Conservation (phyloP, 1,139 yeast species). For the Nakaseomyces bracarensis region DNA sequence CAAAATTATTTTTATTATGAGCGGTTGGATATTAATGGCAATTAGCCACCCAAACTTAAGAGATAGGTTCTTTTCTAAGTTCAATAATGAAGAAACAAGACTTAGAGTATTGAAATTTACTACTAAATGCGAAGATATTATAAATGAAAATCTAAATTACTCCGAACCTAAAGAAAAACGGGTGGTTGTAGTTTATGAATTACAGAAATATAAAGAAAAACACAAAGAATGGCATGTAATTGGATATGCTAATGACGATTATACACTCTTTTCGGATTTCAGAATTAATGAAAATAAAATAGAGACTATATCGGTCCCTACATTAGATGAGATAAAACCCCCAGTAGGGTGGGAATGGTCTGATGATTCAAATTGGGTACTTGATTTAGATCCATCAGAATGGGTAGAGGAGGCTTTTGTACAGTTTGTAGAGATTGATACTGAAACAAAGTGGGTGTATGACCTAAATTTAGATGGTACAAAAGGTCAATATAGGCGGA, state of each 20-base stretch:
- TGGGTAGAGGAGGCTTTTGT: slow-evolving; percentile 53
- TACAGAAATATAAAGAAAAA: slow-evolving; percentile 47
- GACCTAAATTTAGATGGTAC: slow-evolving; percentile 37
- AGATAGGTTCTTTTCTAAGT: slow-evolving; percentile 37
- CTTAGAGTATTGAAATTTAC: slow-evolving; percentile 40
- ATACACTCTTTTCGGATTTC: slow-evolving; percentile 37
- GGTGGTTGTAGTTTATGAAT: slow-evolving; percentile 61
- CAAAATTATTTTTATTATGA: slow-evolving; percentile 35
- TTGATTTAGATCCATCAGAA: slow-evolving; percentile 48
- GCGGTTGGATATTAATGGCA: slow-evolving; percentile 46
- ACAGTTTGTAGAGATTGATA: slow-evolving; percentile 51
- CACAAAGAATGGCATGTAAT: slow-evolving; percentile 52
- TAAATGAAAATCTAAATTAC: slow-evolving; percentile 33
- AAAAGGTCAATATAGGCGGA: slow-evolving; percentile 38
- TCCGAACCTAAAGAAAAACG: slow-evolving; percentile 31
- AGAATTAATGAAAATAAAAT: slow-evolving; percentile 29
- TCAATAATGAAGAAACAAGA: slow-evolving; percentile 57
- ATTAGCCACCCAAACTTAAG: slow-evolving; percentile 50
- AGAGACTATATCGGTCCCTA: slow-evolving; percentile 23
- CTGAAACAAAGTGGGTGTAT: slow-evolving; percentile 73
- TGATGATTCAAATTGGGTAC: slow-evolving; percentile 41
- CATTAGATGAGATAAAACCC: slow-evolving; percentile 39
- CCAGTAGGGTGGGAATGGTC: slow-evolving; percentile 53
- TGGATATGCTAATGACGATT: slow-evolving; percentile 51
- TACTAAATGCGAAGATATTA: slow-evolving; percentile 39